Evolutionary conservation across 1,284 basidiomycete genomes (phyloP).

Genomic region (Sparassis latifolia): DNA sequence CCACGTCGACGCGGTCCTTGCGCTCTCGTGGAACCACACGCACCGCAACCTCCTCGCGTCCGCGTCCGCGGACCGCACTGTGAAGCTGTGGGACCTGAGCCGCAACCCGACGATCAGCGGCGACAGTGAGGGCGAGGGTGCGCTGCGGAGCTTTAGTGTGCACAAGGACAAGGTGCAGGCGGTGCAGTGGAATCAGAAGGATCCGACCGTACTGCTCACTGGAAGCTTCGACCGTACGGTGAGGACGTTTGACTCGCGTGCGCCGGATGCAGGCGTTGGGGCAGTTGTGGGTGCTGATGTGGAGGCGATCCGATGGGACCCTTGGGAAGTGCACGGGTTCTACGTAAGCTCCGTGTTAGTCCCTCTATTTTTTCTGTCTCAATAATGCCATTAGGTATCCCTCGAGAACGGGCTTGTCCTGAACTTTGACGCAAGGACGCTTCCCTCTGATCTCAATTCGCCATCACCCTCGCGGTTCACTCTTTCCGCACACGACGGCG

Average conservation of each 20-base stretch:
- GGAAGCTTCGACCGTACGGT: conserved; percentile 95
- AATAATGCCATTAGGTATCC: conserved; percentile 56
- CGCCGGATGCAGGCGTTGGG: conserved; percentile 74
- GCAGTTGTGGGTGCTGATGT: conserved; percentile 85
- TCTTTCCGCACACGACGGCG: conserved; percentile 91
- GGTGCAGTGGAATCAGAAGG: conserved; percentile 90
- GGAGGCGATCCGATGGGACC: conserved; percentile 93
- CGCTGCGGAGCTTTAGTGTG: conserved; percentile 81
- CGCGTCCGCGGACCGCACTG: conserved; percentile 90
- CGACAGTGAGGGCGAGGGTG: conserved; percentile 43
- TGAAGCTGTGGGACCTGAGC: conserved; percentile 96
- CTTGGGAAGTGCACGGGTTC: conserved; percentile 84
- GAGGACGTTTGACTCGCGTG: conserved; percentile 86
- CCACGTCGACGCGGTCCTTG: conserved; percentile 92
- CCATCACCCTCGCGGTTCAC: conserved; percentile 79
- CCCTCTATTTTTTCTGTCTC: neutral
- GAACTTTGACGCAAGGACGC: conserved; percentile 84
- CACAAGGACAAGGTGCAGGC: conserved; percentile 98
- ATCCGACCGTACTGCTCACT: conserved; percentile 85
- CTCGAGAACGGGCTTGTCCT: conserved; percentile 90
- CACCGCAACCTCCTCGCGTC: conserved; percentile 90
- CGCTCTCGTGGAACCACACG: conserved; percentile 86
- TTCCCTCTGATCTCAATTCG: conserved; percentile 58
- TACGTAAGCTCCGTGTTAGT: conserved; percentile 53
- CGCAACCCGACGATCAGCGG: conserved; percentile 52